These are phyloP conservation scores for Akanthomyces uredinophilus DNA, from an alignment of 2,329 filamentous ascomycete genomes.

Conservation along the genomic window DNA sequence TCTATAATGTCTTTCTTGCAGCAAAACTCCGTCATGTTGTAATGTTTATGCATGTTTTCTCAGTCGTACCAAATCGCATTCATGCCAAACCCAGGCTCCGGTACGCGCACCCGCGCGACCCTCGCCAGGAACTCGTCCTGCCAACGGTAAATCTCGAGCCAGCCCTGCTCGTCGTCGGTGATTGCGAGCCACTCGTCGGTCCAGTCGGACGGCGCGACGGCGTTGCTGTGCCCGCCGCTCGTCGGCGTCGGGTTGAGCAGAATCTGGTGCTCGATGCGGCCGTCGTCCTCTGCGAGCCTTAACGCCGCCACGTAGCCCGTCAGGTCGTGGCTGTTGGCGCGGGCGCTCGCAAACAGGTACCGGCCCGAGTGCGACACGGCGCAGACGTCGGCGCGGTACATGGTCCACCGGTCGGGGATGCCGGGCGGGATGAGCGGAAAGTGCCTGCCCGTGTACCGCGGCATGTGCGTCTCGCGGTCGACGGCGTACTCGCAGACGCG, in stretches of 20 bases:
- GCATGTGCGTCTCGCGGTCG: constrained; percentile 66
- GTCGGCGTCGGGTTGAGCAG: constrained; percentile 80
- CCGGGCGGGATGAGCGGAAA: constrained; percentile 78
- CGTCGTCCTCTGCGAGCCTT: constrained; percentile 55
- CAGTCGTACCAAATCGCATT: constrained; percentile 93
- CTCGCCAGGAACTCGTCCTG: constrained; percentile 72
- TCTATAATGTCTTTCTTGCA: not conserved
- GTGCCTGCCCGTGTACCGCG: constrained; percentile 70
- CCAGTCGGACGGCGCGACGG: constrained; percentile 78
- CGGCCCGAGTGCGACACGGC: constrained; percentile 61
- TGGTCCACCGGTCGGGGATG: constrained; percentile 47
- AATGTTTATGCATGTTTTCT: not conserved
- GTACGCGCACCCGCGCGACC: constrained; percentile 71
- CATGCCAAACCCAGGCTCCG: constrained; percentile 90
- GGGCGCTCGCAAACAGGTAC: constrained; percentile 81
- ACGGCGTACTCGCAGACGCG: constrained; percentile 76
- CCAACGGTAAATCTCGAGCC: constrained; percentile 85
- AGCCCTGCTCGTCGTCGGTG: constrained; percentile 83
- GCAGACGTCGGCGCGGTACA: constrained; percentile 85
- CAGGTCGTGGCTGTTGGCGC: constrained; percentile 68
- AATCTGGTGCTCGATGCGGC: constrained; percentile 71
- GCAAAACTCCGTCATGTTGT: not conserved
- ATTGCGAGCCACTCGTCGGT: constrained; percentile 86
- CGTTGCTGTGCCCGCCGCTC: constrained; percentile 83
- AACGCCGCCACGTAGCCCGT: constrained; percentile 83